Conservation (phyloP, 176 grass and related monocot genomes). For the Echinochloa phyllopogon region DNA sequence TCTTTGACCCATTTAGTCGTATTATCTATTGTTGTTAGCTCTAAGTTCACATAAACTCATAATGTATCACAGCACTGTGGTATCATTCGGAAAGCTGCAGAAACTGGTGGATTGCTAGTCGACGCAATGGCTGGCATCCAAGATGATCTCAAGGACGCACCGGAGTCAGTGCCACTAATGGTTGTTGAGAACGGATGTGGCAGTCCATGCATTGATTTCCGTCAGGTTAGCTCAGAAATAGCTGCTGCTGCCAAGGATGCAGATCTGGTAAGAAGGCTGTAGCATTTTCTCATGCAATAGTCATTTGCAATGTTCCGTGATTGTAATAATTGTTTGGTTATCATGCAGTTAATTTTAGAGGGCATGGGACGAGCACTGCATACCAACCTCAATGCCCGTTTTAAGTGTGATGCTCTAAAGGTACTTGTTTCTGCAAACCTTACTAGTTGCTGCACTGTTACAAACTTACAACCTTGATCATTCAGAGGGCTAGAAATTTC, state of each 20-base stretch:
- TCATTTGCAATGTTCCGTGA: conserved; percentile 26
- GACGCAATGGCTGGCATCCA: conserved; percentile 93
- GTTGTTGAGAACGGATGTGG: conserved; percentile 92
- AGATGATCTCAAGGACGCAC: conserved; percentile 70
- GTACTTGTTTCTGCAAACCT: conserved; percentile 47
- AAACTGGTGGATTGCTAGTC: conserved; percentile 86
- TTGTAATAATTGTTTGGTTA: conserved; percentile 35
- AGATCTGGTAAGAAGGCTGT: conserved; percentile 69
- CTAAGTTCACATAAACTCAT: conserved; percentile 21
- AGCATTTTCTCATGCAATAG: conserved; percentile 18
- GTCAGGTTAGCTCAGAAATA: conserved; percentile 96
- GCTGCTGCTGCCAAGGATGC: conserved; percentile 85
- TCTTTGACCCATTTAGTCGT: background rate
- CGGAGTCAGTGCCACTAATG: conserved; percentile 78
- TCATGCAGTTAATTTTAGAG: conserved; percentile 81
- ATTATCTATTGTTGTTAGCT: conserved; percentile 16
- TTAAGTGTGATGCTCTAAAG: conserved; percentile 94
- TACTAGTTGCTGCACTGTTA: background rate
- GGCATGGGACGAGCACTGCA: conserved; percentile 93
- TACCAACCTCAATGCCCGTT: conserved; percentile 87
- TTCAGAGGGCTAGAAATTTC: background rate
- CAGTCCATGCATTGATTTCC: conserved; percentile 90
- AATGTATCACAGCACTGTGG: conserved; percentile 74
- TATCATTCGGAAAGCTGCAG: conserved; percentile 89
- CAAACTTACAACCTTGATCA: conserved; percentile 4